Base-by-base conservation (phyloP, 2,329 filamentous ascomycete species). In the Monosporascus sp. region DNA sequence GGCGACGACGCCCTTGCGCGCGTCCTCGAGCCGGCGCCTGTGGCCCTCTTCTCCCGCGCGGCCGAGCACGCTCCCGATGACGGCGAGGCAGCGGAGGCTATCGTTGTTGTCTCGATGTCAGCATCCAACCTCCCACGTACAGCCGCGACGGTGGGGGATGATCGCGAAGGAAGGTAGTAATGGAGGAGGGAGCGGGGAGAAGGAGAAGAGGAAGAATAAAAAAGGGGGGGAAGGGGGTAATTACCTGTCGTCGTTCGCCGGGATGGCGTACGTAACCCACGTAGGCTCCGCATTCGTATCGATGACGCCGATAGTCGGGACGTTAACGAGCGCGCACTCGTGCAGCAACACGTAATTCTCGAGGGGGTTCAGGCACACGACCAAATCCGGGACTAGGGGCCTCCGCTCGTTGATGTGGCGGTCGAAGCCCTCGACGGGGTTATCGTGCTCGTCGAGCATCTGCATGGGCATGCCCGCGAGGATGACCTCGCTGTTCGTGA, bases 181-280 rank as follows among this genome's bases (percentile, higher is more conserved):
- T 26, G 20, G 17, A 22, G 6, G 24, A 51, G 6, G 24, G 49
- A 14, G 37, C 20, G 37, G 19, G 16, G n/a, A 14, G 20, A n/a
- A 16, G 9, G 16, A 41, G 24, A 53, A 51, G 19, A 8, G 26
- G 19, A 11, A 44, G 38, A 31, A 24, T 43, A 37, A 35, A 45
- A 24, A 14, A n/a, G 16, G 11, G 27, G 11, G 31, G 5, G 2
- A 16, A 5, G 11, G 11, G 5, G 31, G 4, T 35, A 35, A 2
- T 35, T 70, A 90, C 87, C 87, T 91, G 78, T 99, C 94, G 68
- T 99, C 94, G 70, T 99, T 99, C 49, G 91, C 91, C 2, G 94
- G 94, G 62, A 99, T 97, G 16, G 89, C 89, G 68, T 99, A 99
- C 4, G 94, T 97, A 49, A 97, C 91, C 84, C 89, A 93, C 0